Conservation (phyloP, 148 eudicot species). For the Hydrangea macrophylla region DNA sequence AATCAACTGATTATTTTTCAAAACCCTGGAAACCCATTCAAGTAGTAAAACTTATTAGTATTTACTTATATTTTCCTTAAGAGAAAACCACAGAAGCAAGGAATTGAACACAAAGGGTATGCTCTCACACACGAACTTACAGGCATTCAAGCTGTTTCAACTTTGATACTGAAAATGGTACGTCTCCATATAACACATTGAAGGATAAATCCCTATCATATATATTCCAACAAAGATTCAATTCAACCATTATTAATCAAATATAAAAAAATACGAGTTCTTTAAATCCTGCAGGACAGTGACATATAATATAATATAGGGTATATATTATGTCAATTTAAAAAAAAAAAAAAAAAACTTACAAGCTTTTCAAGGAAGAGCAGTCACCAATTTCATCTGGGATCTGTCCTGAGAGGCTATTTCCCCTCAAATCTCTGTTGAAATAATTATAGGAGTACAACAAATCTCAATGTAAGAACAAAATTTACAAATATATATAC, state of each 20-base stretch:
- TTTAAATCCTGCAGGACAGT: background rate
- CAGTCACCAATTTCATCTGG: conserved; percentile 99
- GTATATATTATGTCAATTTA: background rate
- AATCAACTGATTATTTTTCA: conserved; percentile 83
- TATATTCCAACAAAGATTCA: background rate
- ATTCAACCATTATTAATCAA: background rate
- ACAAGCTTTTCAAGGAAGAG: conserved; percentile 63
- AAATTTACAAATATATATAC: too few species aligned
- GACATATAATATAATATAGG: too few species aligned
- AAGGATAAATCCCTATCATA: conserved; percentile 76
- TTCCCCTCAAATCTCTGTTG: conserved; percentile 79
- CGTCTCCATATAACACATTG: conserved; percentile 81
- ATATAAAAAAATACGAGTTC: background rate
- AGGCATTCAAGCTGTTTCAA: conserved; percentile 73
- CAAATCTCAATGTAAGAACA: background rate
- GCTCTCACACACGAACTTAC: conserved; percentile 41
- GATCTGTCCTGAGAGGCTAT: conserved; percentile 81
- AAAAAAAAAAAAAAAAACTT: conserved; percentile 24
- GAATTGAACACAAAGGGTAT: background rate
- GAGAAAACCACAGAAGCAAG: background rate
- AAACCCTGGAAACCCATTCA: conserved; percentile 41
- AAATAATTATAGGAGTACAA: too few species aligned
- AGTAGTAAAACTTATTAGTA: background rate
- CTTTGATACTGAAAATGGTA: conserved; percentile 92
- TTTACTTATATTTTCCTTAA: too few species aligned